These are phyloP conservation scores for Beauveria medogensis DNA, from an alignment of 2,329 filamentous ascomycete species.

Conservation along the genomic window DNA sequence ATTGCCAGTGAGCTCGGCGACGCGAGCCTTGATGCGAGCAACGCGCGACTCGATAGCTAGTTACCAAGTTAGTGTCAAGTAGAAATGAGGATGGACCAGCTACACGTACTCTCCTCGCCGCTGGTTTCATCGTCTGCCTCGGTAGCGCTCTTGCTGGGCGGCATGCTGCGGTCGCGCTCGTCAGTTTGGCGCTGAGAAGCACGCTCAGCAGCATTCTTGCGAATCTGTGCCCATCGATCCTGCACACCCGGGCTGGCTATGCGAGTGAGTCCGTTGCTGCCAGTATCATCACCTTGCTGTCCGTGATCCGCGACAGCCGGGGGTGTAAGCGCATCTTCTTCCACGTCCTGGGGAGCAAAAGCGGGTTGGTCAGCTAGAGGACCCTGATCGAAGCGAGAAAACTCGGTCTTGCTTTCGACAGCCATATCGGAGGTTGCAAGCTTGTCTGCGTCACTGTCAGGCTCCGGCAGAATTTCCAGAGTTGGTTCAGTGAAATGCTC, in stretches of 20 bases:
- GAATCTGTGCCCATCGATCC: constrained; percentile 92
- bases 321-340: constrained; percentile 40
- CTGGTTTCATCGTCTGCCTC: constrained; percentile 34
- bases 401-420: constrained; percentile 51
- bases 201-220: constrained; percentile 85
- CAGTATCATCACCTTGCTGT: neutral
- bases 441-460: constrained; percentile 37
- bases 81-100: neutral
- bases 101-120: constrained; percentile 26
- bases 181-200: constrained; percentile 59
- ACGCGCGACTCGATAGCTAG: constrained; percentile 94
- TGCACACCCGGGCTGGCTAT: constrained; percentile 33
- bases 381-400: constrained; percentile 74
- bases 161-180: constrained; percentile 50
- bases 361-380: constrained; percentile 81
- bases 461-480: neutral
- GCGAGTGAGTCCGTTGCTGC: constrained; percentile 20
- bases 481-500: constrained; percentile 4
- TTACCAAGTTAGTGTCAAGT: constrained; percentile 17
- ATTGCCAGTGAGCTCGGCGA: constrained; percentile 85
- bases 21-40: constrained; percentile 93
- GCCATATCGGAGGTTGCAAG: constrained; percentile 53
- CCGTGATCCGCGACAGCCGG: constrained; percentile 43
- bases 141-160: constrained; percentile 39
- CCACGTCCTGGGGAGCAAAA: constrained; percentile 58